Base-by-base conservation (phyloP, 495 filamentous ascomycete species). In the Penicillium pancosmium region DNA sequence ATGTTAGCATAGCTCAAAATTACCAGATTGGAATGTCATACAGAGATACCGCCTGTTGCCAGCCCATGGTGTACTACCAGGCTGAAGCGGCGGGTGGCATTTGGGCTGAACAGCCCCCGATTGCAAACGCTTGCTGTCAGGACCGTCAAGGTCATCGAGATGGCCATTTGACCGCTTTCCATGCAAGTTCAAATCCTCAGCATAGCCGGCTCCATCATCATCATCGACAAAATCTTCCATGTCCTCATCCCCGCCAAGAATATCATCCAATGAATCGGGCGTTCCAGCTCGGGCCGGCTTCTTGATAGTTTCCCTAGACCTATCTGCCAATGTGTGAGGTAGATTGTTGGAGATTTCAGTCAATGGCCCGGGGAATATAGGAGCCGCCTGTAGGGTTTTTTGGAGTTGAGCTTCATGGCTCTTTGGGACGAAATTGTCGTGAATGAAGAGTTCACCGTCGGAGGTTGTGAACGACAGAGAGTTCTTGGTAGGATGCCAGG, bases 131-230 rank as follows among this genome's bases (percentile, higher is more conserved):
- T 97, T 97, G 31, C 79, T 77, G 43, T 67, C 63, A 31, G 73
- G 71, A 15, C 72, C 76, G 48, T 76, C 74, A 11, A 81, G 64
- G 4, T 68, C 73, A 53, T 80, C 80, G 8, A 86, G 65, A 69
- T 84, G 78, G 9, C 66, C 78, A 61, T 81, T 83, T 27, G 80
- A 73, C 13, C 86, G 78, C 66, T 88, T 88, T 16, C 84, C 83
- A 53, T 84, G 80, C 6, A 67, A 74, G 64, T 91, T 94, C 11
- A 85, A 50, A 34, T 73, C 62, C 46, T 89, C 82, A 4, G 86
- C 80, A 71, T 97, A 96, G 34, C 93, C 94, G 18, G 90, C 92
- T n/a, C 91, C 92, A 66, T 98, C 94, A 63, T 98, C 94, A 71
- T 98, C 93, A 1, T 89, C 87, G 2, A 98, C 88, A 67, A 97